A percentile compares a stretch with the other conserved stretches of the same genome.
Conservation (phyloP, 768 basidiomycete genomes). For the Royoungia palumana region DNA sequence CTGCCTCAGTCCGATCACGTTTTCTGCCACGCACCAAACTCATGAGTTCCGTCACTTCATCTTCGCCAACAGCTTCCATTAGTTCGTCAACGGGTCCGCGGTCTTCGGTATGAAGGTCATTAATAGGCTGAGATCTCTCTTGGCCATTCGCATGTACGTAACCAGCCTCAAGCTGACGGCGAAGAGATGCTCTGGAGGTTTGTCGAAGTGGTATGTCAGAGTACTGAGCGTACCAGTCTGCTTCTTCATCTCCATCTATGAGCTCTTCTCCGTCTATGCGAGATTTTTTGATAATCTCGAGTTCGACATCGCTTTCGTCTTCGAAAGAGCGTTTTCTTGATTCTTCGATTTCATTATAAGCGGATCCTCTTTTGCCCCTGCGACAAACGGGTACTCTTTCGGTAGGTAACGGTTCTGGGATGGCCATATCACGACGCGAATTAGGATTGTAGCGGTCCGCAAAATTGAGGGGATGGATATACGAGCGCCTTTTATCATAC, state of each 20-base stretch:
- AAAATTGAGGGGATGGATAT: conserved; percentile 27
- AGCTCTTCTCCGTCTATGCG: conserved; percentile 49
- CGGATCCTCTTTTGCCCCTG: conserved; percentile 30
- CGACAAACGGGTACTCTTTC: conserved; percentile 28
- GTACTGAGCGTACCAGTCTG: conserved; percentile 37
- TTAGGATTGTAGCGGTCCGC: conserved; percentile 39
- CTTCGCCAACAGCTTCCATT: conserved; percentile 40
- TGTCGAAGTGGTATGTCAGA: conserved; percentile 30
- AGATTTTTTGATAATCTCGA: conserved; percentile 47
- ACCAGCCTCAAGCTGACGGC: conserved; percentile 41
- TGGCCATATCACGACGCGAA: conserved; percentile 9
- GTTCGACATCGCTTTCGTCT: conserved; percentile 43
- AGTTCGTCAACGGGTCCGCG: conserved; percentile 35
- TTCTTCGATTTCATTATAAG: conserved; percentile 24
- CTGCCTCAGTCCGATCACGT: conserved; percentile 72
- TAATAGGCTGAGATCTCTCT: conserved; percentile 37
- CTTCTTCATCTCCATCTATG: conserved; percentile 48
- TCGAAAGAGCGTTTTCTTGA: conserved; percentile 43
- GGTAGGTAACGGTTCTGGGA: conserved; percentile 8
- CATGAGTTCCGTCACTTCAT: conserved; percentile 39
- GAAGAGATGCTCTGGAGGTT: conserved; percentile 50
- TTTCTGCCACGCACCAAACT: conserved; percentile 56
- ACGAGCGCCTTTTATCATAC: conserved; percentile 18
- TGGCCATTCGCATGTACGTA: conserved; percentile 36
- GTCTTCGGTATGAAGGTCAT: conserved; percentile 51